These are phyloP conservation scores for Trypanosoma avium DNA, from an alignment of 208 protist species.

Conservation along the genomic window DNA sequence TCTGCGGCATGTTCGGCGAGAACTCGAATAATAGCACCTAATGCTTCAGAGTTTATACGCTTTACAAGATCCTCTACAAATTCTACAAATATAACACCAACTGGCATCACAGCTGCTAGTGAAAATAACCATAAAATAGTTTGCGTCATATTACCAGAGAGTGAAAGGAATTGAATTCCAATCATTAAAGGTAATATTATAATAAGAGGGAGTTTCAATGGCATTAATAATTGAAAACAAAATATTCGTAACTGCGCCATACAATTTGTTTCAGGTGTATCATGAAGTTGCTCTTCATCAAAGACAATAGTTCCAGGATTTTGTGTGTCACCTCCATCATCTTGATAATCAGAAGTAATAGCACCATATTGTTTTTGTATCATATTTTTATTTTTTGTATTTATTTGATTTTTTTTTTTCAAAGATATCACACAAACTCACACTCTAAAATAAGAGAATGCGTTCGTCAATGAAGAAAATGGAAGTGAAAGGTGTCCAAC, in stretches of 20 bases:
- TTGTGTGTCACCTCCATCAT: conserved; percentile 3
- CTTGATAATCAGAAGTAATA: background rate
- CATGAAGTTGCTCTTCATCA: conserved; percentile 39
- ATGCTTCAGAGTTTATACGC: conserved; percentile 29
- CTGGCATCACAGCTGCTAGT: conserved; percentile 34
- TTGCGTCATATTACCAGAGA: background rate
- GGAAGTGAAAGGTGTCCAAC: no score
- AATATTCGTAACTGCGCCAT: conserved; percentile 25
- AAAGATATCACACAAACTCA: no score
- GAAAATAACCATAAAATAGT: conserved; percentile 28
- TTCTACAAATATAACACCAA: conserved; percentile 34
- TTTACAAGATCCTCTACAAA: conserved; percentile 68
- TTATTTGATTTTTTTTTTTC: background rate
- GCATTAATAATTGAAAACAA: conserved; percentile 20
- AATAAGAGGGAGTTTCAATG: conserved; percentile 29
- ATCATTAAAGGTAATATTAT: conserved; percentile 24
- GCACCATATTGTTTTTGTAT: background rate
- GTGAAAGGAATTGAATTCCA: conserved; percentile 3
- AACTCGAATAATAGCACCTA: conserved; percentile 57
- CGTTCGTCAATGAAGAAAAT: no score
- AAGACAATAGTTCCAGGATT: conserved; percentile 40
- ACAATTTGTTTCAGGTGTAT: conserved; percentile 4
- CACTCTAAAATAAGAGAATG: no score
- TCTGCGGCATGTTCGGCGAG: conserved; percentile 62
- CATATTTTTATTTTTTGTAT: conserved; percentile 3